Base-by-base conservation (phyloP, 768 basidiomycete genomes). In the Udeniomyces megalosporus region DNA sequence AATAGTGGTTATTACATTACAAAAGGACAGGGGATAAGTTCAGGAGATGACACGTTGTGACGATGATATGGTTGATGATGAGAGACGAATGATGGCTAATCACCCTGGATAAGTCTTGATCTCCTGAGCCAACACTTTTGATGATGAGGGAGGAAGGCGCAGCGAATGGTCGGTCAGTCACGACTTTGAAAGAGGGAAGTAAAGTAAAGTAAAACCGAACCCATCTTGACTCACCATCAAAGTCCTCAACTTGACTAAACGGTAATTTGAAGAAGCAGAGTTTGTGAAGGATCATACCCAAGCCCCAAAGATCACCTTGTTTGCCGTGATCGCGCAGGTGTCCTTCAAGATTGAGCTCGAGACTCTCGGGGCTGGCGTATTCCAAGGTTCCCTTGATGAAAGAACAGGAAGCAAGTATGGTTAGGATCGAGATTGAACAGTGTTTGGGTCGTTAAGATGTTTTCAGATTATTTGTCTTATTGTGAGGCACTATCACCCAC, bases 261-360 rank as follows among this genome's bases (percentile, higher is more conserved):
- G 93, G 92, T 22, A 93, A 74, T 35, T 81, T 81, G 75, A 96
- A 90, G 75, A 95, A 97, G 0, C 93, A 75, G 65, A 97, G 78
- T 69, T 90, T 92, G 76, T 96, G 84, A 20, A 97, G 78, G 60
- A 97, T 88, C 85, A 97, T 90, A 0, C 92, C 92, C 17, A 97
- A 78, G 5, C 88, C 88, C 92, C 93, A 97, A 83, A 95, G 90
- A 70, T 97, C 92, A 4, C 86, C 81, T 69, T 91, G 91, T 0
- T 88, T 88, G 68, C 88, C 85, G 2, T 88, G 78, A 50, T 85
- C 83, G 8, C 76, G 77, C 8, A 86, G 80, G 24, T 78, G 72
- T 0, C 87, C 86, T 0, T 81, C 84, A 6, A 15, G 80, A 82
- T 70, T 69, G 0, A 82, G 80, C 2, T 83, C 82, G 0, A 97